phyloP scores from a whole-genome alignment of 139 green algal genomes.

The Picochlorum sp. region DNA sequence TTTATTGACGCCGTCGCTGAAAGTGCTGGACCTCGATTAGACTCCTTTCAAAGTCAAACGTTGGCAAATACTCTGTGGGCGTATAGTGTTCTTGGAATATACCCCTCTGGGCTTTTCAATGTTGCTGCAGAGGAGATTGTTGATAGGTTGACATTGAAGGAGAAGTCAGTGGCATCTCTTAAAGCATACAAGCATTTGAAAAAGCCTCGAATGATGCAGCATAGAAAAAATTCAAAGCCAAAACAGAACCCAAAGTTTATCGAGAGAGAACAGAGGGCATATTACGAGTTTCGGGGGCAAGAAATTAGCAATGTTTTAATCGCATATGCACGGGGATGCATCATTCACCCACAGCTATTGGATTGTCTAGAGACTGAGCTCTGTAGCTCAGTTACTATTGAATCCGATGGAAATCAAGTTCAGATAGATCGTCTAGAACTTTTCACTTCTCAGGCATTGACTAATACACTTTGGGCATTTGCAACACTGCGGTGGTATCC shows the following conservation, averaged over 20 bases:
- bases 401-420: neutral
- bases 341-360: slow-evolving; percentile 9
- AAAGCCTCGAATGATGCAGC: neutral
- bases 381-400: neutral
- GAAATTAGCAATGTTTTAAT: slow-evolving; percentile 18
- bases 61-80: slow-evolving; percentile 40
- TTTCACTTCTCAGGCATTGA: slow-evolving; percentile 27
- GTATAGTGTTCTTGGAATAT: slow-evolving; percentile 27
- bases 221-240: neutral
- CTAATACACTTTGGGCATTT: slow-evolving; percentile 36
- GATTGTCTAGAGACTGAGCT: slow-evolving; percentile 18
- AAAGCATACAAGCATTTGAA: slow-evolving; percentile 2
- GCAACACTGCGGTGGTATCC: slow-evolving; percentile 41
- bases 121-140: slow-evolving; percentile 21
- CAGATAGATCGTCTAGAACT: neutral
- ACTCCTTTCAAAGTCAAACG: slow-evolving; percentile 28
- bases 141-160: slow-evolving; percentile 4
- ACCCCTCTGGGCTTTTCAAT: slow-evolving; percentile 23
- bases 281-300: slow-evolving; percentile 6
- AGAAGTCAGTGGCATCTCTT: neutral
- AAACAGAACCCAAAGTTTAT: neutral
- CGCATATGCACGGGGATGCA: slow-evolving; percentile 11
- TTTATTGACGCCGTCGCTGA: slow-evolving; percentile 24
- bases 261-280: neutral
- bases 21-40: neutral